Evolutionary conservation across 495 filamentous ascomycete species (phyloP).

Genomic region (Cetradonia linearis): DNA sequence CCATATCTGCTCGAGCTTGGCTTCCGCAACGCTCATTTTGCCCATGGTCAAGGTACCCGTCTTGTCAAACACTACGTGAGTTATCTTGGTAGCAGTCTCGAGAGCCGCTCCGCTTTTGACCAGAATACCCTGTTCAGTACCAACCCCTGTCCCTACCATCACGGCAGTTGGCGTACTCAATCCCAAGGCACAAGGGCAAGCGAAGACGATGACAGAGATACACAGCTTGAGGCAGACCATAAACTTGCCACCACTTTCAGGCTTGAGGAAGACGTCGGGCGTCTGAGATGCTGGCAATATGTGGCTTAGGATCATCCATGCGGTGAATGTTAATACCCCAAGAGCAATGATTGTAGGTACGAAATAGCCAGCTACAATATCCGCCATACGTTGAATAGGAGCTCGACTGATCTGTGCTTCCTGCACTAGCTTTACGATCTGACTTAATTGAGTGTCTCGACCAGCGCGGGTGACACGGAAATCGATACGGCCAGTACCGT

Average conservation of each 20-base stretch:
- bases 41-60: conserved; percentile 92
- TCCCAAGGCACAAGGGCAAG: conserved; percentile 91
- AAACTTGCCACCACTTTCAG: conserved; percentile 70
- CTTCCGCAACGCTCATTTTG: conserved; percentile 79
- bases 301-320: conserved; percentile 94
- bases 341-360: conserved; percentile 81
- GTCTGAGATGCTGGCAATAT: conserved; percentile 55
- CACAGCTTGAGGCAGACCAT: conserved; percentile 98
- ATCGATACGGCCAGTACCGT: conserved; percentile 81
- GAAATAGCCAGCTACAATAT: conserved; percentile 87
- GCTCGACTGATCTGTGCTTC: conserved; percentile 91
- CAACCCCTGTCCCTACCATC: conserved; percentile 96
- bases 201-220: conserved; percentile 97
- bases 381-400: conserved; percentile 89
- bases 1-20: conserved; percentile 59
- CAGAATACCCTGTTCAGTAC: conserved; percentile 93
- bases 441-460: conserved; percentile 89
- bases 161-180: conserved; percentile 92
- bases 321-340: conserved; percentile 73
- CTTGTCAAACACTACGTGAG: conserved; percentile 96
- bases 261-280: conserved; percentile 78
- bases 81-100: conserved; percentile 85
- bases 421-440: conserved; percentile 95
- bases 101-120: conserved; percentile 92
- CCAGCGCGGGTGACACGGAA: conserved; percentile 90